Base-by-base conservation (phyloP, 192 early-diverging fungal genomes). In the Martensiomyces pterosporus region DNA sequence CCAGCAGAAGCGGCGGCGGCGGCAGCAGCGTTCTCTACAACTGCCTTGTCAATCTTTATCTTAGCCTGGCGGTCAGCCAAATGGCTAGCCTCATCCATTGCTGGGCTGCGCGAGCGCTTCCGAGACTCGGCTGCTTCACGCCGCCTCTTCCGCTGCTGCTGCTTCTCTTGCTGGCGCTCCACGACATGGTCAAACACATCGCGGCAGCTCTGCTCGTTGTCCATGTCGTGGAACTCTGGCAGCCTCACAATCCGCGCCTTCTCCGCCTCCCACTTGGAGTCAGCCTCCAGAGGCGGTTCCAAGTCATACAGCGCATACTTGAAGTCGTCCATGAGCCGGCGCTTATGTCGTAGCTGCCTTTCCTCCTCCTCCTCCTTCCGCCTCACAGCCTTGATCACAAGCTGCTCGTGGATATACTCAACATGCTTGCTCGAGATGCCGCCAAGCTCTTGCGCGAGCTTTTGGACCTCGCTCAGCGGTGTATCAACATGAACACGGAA, bases 241-340 rank as follows among this genome's bases (percentile, higher is more conserved):
- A 73, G 25, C 1, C 22, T 24, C 7, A 13, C 15, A 17, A 76
- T 53, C 15, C 54, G 43, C 21, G 51, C 14, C 21, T 55, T 34
- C 33, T 83, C 85, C 24, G 64, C 53, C 17, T 89, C 86, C 92
- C 92, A 97, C 1, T 47, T 77, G 1, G 78, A 61, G 4, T 81
- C 78, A 0, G 78, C 56, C 0, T 61, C 71, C 25, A 97, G 57
- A 0, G 72, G 47, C 3, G 87, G 87, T 4, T 65, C 61, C 23
- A 92, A 38, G 15, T 80, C 60, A 48, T 87, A 88, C 24, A 97
- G 68, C 18, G 79, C 67, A 38, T 78, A 82, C 48, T 80, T 85
- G 46, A 94, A 83, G 13, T 80, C 83, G 44, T 94, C 92, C 57
- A 89, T 71, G 37, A 84, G 84, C 49, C 85, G 84, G 34, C 80